Evolutionary conservation across 1,284 basidiomycete genomes (phyloP).

Genomic region (Testicularia cyperi): DNA sequence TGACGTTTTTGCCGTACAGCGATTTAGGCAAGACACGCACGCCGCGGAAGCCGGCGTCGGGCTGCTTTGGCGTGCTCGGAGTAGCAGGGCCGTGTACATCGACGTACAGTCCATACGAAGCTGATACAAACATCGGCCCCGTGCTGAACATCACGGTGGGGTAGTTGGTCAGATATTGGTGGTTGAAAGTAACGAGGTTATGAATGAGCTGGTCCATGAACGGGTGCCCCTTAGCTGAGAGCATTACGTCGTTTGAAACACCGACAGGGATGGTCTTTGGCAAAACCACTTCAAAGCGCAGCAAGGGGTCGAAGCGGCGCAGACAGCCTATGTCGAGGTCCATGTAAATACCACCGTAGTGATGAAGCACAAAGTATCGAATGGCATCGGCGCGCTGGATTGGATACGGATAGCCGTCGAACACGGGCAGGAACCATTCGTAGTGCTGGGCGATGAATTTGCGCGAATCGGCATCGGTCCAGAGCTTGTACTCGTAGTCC

Average conservation of each 20-base stretch:
- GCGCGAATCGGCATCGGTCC: constrained; percentile 89
- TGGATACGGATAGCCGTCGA: constrained; percentile 85
- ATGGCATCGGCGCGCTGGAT: constrained; percentile 98
- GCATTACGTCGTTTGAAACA: constrained; percentile 96
- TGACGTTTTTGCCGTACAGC: constrained; percentile 94
- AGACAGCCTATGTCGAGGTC: constrained; percentile 95
- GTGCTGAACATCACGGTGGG: constrained; percentile 99
- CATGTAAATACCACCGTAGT: constrained; percentile 89
- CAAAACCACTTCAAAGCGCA: constrained; percentile 84
- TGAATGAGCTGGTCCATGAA: constrained; percentile 92
- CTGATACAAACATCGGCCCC: constrained; percentile 66
- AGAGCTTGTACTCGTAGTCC: constrained; percentile 96
- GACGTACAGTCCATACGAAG: constrained; percentile 51
- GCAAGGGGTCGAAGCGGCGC: constrained; percentile 82
- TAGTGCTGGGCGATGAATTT: constrained; percentile 87
- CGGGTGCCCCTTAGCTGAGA: constrained; percentile 79
- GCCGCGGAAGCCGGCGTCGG: constrained; percentile 66
- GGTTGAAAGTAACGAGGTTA: constrained; percentile 85
- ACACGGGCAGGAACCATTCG: constrained; percentile 87
- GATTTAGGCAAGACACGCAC: constrained; percentile 81
- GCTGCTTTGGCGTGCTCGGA: constrained; percentile 81
- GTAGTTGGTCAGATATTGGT: constrained; percentile 89
- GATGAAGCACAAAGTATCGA: constrained; percentile 94
- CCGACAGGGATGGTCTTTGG: constrained; percentile 85
- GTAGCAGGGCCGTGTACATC: constrained; percentile 79